Base-by-base conservation (phyloP, 352 stramenopile genomes). In the Pythium grandisporangium region DNA sequence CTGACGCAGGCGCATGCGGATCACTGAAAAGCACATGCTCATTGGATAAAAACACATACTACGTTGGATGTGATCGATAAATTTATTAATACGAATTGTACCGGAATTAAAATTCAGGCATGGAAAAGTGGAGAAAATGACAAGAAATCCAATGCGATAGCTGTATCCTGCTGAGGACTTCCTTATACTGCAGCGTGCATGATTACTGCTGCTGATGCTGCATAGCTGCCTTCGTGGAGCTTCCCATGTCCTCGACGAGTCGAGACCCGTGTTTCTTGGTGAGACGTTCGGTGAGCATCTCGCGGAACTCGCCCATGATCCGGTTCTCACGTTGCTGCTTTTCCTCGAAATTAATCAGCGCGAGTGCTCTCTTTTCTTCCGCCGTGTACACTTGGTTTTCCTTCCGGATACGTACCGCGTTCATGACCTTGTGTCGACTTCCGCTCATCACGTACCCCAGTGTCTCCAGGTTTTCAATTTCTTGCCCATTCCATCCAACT, bases 381-480 rank as follows among this genome's bases (percentile, higher is more conserved):
- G 96, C 95, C 41, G 87, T 97, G 71, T 98, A 99, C 45, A 99
- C 95, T 62, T 99, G 96, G 73, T 99, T 99, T 59, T 99, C 96
- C 71, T 99, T 99, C 26, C 96, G 84, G 42, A 99, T 94, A 66
- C 96, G 94, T 36, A 99, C 91, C 7, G 95, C 96, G 73, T 99
- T 99, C 96, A 99, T 99, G 37, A 93, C 73, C 45, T 95, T 84
- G 71, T 99, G 95, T 29, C 96, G 88, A 42, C 84, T 98, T 27
- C 96, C 96, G 41, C 83, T 97, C 95, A 99, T 99, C 37, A 99
- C 96, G 63, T 95, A 96, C 32, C 89, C 89, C 19, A 93, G 57
- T 11, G 83, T 86, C 70, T 99, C 96, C 42, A 98, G 81, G 11
- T 86, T 76, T 53, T 98, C 93, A 59, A 99, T 99, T 58, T 99